Evolutionary conservation across 495 filamentous ascomycete species (phyloP), one percentile per base, ranked within the genome.

Genomic region (Pseudevernia furfuracea): DNA sequence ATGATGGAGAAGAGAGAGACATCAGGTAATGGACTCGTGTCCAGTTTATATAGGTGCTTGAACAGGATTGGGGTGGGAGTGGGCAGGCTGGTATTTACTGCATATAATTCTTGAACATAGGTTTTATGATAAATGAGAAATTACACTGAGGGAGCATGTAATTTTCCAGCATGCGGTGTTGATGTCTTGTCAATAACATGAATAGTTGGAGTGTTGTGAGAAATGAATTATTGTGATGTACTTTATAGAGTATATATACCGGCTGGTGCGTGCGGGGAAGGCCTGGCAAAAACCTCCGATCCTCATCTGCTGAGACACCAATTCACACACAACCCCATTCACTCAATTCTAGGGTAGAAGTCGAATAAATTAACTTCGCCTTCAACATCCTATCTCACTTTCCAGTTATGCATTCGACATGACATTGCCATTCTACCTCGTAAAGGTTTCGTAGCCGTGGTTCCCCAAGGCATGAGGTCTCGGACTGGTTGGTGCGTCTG

Each of bases 401-500:
- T 19, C 11, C 25, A 0, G 15, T 32, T 9, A 32, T 53, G 5
- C 25, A 17, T 28, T 21, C 52, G 30, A 55, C 52, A 55, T 59
- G 57, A 39, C 8, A 58, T 19, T 43, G 28, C 38, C 21, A 34
- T 11, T 15, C 25, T 21, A 32, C 15, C 17, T 14, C 52, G 28
- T 58, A 25, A 15, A 44, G 41, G 53, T 30, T 28, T 14, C 21
- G 2, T 17, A 58, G 55, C 53, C 32, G 39, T 30, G 9, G 37
- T n/a, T 9, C 14, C 19, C 3, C 34, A 43, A 56, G 61, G 46
- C 23, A 71, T 66, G 65, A 66, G 67, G 63, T 67, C 63, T n/a
- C 66, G 66, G 41, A 69, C 70, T 59, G 71, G 71, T 57, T 71
- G 69, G 69, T 70, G 52, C 60, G 67, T 59, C 11, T 30, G n/a